Evolutionary conservation across 805 yeast genomes (phyloP).

Genomic region (Nadsonia fulvescens): DNA sequence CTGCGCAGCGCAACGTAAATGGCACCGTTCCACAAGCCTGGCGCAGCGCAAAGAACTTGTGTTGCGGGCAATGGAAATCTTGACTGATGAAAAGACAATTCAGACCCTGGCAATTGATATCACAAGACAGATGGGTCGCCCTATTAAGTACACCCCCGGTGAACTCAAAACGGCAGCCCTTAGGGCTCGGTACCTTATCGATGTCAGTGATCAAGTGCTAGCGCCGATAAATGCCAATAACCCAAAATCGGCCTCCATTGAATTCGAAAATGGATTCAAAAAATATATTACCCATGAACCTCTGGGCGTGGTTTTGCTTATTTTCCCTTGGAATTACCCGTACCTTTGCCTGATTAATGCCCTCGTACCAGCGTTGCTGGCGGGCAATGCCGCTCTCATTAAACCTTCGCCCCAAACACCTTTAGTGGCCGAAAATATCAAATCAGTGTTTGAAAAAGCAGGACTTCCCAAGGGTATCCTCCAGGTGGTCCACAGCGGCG

Average conservation of each 20-base stretch:
- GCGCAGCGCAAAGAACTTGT: conserved; percentile 14
- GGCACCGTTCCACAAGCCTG: conserved; percentile 12
- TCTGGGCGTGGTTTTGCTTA: conserved; percentile 74
- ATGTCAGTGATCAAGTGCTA: conserved; percentile 17
- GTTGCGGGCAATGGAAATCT: conserved; percentile 11
- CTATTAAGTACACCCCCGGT: conserved; percentile 16
- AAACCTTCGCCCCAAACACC: conserved; percentile 85
- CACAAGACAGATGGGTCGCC: conserved; percentile 21
- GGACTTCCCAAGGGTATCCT: conserved; percentile 74
- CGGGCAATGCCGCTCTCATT: conserved; percentile 71
- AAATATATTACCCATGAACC: conserved; percentile 44
- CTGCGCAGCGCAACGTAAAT: conserved; percentile 12
- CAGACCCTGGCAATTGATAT: conserved; percentile 15
- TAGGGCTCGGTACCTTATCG: conserved; percentile 14
- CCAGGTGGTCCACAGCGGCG: conserved; percentile 60
- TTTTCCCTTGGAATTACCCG: conserved; percentile 91
- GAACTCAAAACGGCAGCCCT: conserved; percentile 17
- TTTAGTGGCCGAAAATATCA: conserved; percentile 55
- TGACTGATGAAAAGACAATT: conserved; percentile 11
- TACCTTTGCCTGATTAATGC: conserved; percentile 78
- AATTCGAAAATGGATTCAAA: conserved; percentile 15
- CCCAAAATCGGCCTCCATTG: too few species aligned
- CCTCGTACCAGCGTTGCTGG: conserved; percentile 69
- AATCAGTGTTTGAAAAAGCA: conserved; percentile 47
- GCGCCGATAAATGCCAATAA: too few species aligned